Conservation (phyloP, 345 rosid species). For the Camelina hispida region DNA sequence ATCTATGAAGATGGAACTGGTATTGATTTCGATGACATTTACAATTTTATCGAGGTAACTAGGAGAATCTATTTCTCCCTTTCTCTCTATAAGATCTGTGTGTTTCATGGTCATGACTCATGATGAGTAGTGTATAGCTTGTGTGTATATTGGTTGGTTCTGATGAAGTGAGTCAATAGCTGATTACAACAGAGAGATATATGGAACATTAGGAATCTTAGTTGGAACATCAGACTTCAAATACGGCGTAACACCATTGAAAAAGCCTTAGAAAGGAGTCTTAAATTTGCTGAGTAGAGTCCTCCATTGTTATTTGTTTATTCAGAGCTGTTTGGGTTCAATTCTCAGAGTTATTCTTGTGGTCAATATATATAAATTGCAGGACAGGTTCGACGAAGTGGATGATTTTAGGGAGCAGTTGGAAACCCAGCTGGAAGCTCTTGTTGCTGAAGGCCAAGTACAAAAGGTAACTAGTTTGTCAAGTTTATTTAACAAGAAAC, state of each 20-base stretch:
- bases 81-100: neutral
- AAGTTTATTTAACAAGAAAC: too few species aligned
- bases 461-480: slow-evolving; percentile 54
- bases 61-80: slow-evolving; percentile 1
- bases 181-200: slow-evolving; percentile 4
- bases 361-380: slow-evolving; percentile 44
- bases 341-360: slow-evolving; percentile 1
- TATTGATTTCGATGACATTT: slow-evolving; percentile 54
- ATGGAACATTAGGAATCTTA: neutral
- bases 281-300: slow-evolving; percentile 16
- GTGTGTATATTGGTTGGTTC: neutral
- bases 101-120: neutral
- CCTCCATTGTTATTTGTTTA: slow-evolving; percentile 9
- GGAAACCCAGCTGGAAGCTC: slow-evolving; percentile 54
- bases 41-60: slow-evolving; percentile 59
- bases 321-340: neutral
- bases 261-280: neutral
- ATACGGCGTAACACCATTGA: neutral
- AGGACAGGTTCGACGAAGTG: slow-evolving; percentile 55
- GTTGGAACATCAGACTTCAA: neutral
- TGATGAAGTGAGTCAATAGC: neutral
- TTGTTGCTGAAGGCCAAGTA: slow-evolving; percentile 59
- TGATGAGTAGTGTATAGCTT: neutral
- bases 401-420: slow-evolving; percentile 59
- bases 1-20: slow-evolving; percentile 52